These are phyloP conservation scores for Trichoderma citrinoviride DNA, from an alignment of 2,329 filamentous ascomycete species.

Conservation along the genomic window DNA sequence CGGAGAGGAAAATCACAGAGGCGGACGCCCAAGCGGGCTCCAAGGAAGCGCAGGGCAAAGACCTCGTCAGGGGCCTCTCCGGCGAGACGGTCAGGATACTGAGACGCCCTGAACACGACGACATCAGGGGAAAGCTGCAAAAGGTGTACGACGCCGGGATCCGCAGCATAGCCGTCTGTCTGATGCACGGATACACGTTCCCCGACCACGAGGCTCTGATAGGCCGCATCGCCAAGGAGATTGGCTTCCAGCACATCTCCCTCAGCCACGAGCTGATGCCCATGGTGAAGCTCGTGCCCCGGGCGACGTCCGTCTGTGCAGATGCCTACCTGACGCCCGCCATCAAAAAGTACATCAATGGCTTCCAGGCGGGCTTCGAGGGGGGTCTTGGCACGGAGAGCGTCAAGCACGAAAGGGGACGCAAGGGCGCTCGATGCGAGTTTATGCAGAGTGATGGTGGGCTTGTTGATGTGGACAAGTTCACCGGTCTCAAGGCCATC, in stretches of 20 bases:
- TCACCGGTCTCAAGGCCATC: conserved; percentile 82
- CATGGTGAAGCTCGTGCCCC: conserved; percentile 45
- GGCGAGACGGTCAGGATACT: conserved; percentile 69
- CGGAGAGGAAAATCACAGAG: conserved; percentile 55
- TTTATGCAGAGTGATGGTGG: conserved; percentile 92
- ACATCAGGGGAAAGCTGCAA: conserved; percentile 58
- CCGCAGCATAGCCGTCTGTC: conserved; percentile 78
- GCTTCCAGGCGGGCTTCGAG: conserved; percentile 76
- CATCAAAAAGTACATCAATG: conserved; percentile 54
- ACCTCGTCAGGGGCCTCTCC: conserved; percentile 64
- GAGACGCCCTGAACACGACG: conserved; percentile 53
- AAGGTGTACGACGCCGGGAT: conserved; percentile 65
- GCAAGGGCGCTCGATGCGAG: conserved; percentile 76
- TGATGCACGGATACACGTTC: conserved; percentile 92
- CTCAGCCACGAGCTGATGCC: conserved; percentile 43
- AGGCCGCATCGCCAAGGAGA: conserved; percentile 70
- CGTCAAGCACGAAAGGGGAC: conserved; percentile 63
- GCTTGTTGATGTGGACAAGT: conserved; percentile 70
- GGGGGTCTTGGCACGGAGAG: conserved; percentile 76
- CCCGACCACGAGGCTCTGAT: conserved; percentile 79
- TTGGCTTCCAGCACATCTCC: conserved; percentile 74
- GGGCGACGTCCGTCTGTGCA: conserved; percentile 44
- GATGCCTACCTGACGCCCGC: conserved; percentile 46
- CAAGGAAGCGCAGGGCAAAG: conserved; percentile 48
- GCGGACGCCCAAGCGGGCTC: conserved; percentile 54